phyloP scores from a whole-genome alignment of 345 rosid species.

The Eucalyptus polyanthemos region DNA sequence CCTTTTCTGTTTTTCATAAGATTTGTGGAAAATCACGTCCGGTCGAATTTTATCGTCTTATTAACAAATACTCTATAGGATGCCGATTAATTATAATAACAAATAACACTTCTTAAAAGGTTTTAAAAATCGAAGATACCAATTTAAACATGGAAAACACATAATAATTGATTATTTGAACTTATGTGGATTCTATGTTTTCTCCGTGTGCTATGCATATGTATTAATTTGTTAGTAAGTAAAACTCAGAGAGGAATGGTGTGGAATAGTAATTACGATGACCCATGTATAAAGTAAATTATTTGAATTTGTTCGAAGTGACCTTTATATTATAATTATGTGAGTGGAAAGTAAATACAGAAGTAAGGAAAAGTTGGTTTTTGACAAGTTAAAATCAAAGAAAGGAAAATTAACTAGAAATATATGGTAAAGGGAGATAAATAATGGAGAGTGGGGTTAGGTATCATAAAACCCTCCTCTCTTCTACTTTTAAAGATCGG shows the following conservation, averaged over 20 bases:
- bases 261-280: no score
- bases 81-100: neutral
- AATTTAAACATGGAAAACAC: no score
- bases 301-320: no score
- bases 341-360: neutral
- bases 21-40: neutral
- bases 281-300: no score
- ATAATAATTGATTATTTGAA: neutral
- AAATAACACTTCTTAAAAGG: neutral
- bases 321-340: rapidly evolving
- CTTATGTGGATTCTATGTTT: rapidly evolving
- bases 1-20: neutral
- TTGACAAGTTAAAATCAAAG: neutral
- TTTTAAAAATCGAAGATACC: rapidly evolving
- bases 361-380: neutral
- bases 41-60: no score
- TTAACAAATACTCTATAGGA: neutral
- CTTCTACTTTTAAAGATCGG: neutral
- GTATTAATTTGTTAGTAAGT: neutral
- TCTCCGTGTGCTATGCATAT: rapidly evolving
- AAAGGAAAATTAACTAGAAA: neutral
- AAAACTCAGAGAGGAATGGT: rapidly evolving
- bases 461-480: neutral
- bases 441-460: neutral
- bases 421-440: neutral